phyloP scores from a whole-genome alignment of 805 yeast genomes.

The Saccharomycopsis fibuligera region DNA sequence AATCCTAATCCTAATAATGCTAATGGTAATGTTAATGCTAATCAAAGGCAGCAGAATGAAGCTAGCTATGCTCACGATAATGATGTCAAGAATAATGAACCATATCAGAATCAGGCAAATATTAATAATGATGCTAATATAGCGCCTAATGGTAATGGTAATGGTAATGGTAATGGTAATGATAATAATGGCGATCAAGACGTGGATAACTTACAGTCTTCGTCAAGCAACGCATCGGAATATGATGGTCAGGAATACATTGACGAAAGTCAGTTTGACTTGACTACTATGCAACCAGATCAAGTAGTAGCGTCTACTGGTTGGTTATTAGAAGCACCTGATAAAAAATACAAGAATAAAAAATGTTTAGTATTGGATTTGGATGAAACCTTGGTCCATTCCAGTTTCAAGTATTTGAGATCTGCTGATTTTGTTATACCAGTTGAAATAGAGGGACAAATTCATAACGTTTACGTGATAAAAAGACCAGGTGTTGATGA shows the following conservation, averaged over 20 bases:
- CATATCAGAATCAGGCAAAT: background rate
- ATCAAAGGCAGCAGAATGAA: background rate
- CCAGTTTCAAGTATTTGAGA: conserved; percentile 84
- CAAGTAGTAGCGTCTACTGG: conserved; percentile 64
- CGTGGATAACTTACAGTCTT: background rate
- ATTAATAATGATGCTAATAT: background rate
- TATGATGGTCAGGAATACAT: conserved; percentile 1
- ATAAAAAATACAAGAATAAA: conserved; percentile 45
- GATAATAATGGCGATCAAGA: background rate
- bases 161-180: background rate
- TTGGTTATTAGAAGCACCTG: conserved; percentile 54
- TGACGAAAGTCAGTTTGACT: conserved; percentile 36
- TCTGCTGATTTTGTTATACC: conserved; percentile 96
- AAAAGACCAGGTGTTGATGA: conserved; percentile 98
- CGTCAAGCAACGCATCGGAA: background rate
- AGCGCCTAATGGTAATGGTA: too few relatives aligned
- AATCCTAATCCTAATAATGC: too few relatives aligned
- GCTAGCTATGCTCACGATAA: background rate
- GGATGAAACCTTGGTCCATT: conserved; percentile 93
- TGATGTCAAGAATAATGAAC: background rate
- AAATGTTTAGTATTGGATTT: conserved; percentile 88
- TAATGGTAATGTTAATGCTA: too few relatives aligned
- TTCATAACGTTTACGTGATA: conserved; percentile 91
- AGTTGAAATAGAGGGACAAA: conserved; percentile 88
- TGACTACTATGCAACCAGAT: conserved; percentile 62